Conservation (phyloP, 1,284 basidiomycete species). For the Melanopsichium pennsylvanicum region DNA sequence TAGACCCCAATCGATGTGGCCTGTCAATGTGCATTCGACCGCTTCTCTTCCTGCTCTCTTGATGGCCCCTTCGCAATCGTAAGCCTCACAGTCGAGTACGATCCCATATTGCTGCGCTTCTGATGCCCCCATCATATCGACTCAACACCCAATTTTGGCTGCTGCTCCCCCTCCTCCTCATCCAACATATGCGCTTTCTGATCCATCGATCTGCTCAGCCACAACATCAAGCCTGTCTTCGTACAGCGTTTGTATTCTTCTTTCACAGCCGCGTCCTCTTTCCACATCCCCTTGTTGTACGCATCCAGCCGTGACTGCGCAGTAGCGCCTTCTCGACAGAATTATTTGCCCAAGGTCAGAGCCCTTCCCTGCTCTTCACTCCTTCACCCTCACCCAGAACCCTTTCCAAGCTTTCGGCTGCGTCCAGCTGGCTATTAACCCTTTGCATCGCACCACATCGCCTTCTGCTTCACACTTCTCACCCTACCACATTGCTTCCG, state of each 20-base stretch:
- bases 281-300: not conserved
- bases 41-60: not conserved
- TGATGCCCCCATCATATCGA: not conserved
- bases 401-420: not conserved
- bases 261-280: not conserved
- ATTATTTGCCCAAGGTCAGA: too few relatives aligned
- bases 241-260: too few relatives aligned
- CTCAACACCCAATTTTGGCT: not conserved
- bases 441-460: not conserved
- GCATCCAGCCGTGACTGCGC: not conserved
- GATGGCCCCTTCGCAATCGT: too few relatives aligned
- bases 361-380: too few relatives aligned
- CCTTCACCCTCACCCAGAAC: not conserved
- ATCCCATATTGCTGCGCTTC: not conserved
- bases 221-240: too few relatives aligned
- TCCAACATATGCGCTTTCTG: not conserved
- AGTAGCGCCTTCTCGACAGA: not conserved
- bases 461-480: not conserved
- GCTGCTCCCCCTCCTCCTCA: not conserved
- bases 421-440: not conserved
- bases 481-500: not conserved
- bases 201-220: slow-evolving; percentile 9
- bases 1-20: slow-evolving; percentile 4
- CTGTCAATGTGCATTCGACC: not conserved
- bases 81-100: too few relatives aligned